A percentile compares a stretch with the other conserved stretches of the same genome.
These are phyloP conservation scores for Neopestalotiopsis sp. DNA, from an alignment of 2,329 filamentous ascomycete genomes.

Conservation along the genomic window DNA sequence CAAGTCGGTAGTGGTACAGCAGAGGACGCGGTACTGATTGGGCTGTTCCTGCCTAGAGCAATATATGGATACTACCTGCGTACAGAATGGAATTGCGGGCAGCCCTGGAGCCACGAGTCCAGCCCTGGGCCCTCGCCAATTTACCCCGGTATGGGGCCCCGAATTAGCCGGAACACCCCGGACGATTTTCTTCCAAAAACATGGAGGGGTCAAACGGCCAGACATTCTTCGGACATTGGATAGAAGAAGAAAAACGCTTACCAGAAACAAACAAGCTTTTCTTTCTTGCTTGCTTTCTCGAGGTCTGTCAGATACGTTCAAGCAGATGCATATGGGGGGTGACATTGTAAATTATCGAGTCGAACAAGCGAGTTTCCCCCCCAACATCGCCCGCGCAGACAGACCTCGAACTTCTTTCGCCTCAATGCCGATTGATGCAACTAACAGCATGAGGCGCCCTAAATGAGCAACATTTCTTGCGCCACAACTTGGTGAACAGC, in stretches of 20 bases:
- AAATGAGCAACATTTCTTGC: neutral
- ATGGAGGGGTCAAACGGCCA: neutral
- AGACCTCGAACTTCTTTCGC: no score
- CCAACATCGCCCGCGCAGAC: neutral
- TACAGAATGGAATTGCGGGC: neutral
- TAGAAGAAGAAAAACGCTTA: neutral
- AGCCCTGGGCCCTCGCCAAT: neutral
- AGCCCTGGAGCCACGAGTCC: constrained; percentile 12
- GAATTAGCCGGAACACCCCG: constrained; percentile 6
- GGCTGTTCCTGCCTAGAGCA: constrained; percentile 12
- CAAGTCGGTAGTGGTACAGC: constrained; percentile 6
- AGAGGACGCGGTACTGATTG: neutral
- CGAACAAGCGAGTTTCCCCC: neutral
- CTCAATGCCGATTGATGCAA: neutral
- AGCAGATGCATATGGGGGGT: neutral
- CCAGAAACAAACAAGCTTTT: constrained; percentile 11
- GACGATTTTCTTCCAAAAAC: neutral
- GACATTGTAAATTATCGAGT: neutral
- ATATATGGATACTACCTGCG: neutral
- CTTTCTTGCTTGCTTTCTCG: neutral
- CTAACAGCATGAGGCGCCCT: neutral
- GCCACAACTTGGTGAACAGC: neutral
- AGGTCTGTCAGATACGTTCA: neutral
- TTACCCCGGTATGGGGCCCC: constrained; percentile 11
- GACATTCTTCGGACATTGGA: neutral